Evolutionary conservation across 768 basidiomycete genomes (phyloP), one percentile per base, ranked within the genome.

Genomic region (Phanerodontia chrysosporium): DNA sequence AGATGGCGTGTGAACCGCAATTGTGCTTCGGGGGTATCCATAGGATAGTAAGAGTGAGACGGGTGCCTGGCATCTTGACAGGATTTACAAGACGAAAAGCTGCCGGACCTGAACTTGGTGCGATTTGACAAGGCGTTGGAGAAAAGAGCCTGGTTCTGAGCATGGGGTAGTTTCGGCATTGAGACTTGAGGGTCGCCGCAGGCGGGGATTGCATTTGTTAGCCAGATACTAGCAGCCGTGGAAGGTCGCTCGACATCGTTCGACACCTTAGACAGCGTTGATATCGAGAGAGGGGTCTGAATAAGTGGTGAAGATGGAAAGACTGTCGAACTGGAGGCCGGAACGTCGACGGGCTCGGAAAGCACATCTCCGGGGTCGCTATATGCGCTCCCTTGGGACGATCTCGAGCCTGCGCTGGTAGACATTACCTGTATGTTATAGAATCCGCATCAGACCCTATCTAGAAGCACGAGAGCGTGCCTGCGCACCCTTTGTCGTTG

Each of bases 251-350:
- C 2, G 16, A 29, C 7, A 22, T 28, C 49, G 49, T n/a, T 7
- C 8, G 49, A 32, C 29, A 7, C 27, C 28, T 28, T 22, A 36
- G 22, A 30, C 16, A 51, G 14, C 9, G 28, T 51, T 1, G 18
- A 18, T 42, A 42, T 18, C 8, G 49, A 30, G 5, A 29, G 54
- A 27, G 61, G 57, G 2, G 61, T 65, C 4, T 35, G n/a, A 2
- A 25, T 49, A 28, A 32, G 21, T 4, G 64, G 61, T 3, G 56
- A 59, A 51, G 64, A 63, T 3, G 62, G 60, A 1, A 51, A 30
- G 2, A 59, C 22, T 1, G 64, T 60, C 4, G 64, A 65, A 46
- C 63, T 61, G n/a, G 64, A 61, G 16, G 54, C 55, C 7, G 59
- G 62, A 28, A 22, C 5, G 25, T 8, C 4, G 39, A 27, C 39